phyloP scores from a whole-genome alignment of 306 rosid species.

The Astragalus membranaceus region DNA sequence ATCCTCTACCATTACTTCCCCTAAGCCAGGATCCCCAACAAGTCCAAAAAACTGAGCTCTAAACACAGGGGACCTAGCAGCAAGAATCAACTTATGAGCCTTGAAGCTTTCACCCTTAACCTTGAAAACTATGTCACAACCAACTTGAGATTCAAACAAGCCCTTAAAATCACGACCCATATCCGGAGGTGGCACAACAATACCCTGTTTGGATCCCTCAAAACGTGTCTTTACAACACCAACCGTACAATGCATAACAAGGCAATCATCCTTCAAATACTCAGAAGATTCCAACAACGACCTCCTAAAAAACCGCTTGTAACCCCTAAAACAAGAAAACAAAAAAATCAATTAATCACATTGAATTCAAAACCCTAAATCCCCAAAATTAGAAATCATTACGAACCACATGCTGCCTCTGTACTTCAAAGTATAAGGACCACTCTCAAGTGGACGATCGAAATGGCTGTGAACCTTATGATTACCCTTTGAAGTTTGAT shows the following conservation, averaged over 20 bases:
- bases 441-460: constrained; percentile 87
- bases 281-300: constrained; percentile 61
- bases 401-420: constrained; percentile 92
- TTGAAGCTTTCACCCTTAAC: constrained; percentile 63
- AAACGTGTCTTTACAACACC: constrained; percentile 87
- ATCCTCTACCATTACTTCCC: constrained; percentile 62
- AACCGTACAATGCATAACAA: constrained; percentile 82
- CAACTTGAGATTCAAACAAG: constrained; percentile 64
- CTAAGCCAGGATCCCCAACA: constrained; percentile 57
- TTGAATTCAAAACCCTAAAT: constrained; percentile 15
- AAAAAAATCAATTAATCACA: background rate
- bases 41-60: constrained; percentile 76
- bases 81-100: constrained; percentile 87
- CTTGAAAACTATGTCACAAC: constrained; percentile 69
- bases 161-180: constrained; percentile 69
- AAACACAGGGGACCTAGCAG: constrained; percentile 80
- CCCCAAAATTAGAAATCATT: background rate
- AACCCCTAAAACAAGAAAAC: constrained; percentile 58
- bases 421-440: constrained; percentile 83
- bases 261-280: constrained; percentile 83
- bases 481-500: constrained; percentile 68
- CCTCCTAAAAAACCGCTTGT: constrained; percentile 81
- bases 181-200: constrained; percentile 48
- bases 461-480: constrained; percentile 88
- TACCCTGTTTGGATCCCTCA: constrained; percentile 51